Evolutionary conservation across 192 early-diverging fungal species (phyloP).

Genomic region (Coemansia brasiliensis): DNA sequence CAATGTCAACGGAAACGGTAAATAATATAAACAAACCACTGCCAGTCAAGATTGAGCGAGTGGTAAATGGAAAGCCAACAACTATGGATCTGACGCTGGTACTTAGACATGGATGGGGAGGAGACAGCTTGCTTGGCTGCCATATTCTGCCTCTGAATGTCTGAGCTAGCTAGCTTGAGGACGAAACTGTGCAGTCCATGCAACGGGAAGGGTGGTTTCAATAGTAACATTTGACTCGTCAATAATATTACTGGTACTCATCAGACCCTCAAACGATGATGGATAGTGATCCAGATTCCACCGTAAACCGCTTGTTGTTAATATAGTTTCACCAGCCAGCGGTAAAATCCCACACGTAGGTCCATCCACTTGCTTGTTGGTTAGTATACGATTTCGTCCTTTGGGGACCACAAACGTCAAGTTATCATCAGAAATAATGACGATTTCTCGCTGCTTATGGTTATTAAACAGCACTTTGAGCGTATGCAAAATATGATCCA

Average conservation of each 20-base stretch:
- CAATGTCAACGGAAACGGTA: slow-evolving; percentile 17
- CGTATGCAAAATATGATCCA: slow-evolving; percentile 85
- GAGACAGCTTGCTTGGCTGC: slow-evolving; percentile 47
- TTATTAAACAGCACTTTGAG: slow-evolving; percentile 73
- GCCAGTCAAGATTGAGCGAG: slow-evolving; percentile 25
- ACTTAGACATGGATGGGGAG: slow-evolving; percentile 46
- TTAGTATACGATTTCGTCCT: slow-evolving; percentile 67
- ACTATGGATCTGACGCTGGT: slow-evolving; percentile 12
- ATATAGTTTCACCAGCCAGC: slow-evolving; percentile 59
- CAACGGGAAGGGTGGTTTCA: slow-evolving; percentile 68
- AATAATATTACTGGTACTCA: slow-evolving; percentile 86
- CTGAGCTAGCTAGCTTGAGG: slow-evolving; percentile 6
- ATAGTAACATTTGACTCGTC: slow-evolving; percentile 59
- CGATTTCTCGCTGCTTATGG: slow-evolving; percentile 57
- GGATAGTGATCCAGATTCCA: slow-evolving; percentile 69
- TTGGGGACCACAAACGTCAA: slow-evolving; percentile 63
- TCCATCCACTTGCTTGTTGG: slow-evolving; percentile 66
- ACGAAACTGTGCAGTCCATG: slow-evolving; percentile 80
- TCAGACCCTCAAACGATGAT: slow-evolving; percentile 69
- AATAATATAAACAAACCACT: slow-evolving; percentile 24
- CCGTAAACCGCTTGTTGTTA: slow-evolving; percentile 74
- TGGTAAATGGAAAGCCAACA: slow-evolving; percentile 29
- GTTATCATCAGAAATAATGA: slow-evolving; percentile 72
- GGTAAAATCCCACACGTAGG: slow-evolving; percentile 90
- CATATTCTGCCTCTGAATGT: slow-evolving; percentile 20